A percentile compares a stretch with the other conserved stretches of the same genome.
phyloP scores from a whole-genome alignment of 257 asterid species.

The Cruciata laevipes region DNA sequence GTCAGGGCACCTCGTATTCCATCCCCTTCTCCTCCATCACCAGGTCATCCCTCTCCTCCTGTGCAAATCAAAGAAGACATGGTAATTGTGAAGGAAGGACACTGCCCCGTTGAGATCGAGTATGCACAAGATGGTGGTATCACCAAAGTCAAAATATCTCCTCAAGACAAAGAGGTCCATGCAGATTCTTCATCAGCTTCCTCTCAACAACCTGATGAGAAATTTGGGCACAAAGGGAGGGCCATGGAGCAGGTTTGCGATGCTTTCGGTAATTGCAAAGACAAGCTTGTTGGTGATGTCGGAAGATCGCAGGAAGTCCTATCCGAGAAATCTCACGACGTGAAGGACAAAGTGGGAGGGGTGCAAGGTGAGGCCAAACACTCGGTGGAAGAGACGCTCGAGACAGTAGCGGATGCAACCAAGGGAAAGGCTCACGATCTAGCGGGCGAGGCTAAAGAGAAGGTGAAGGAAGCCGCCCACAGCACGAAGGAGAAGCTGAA shows the following conservation, averaged over 20 bases:
- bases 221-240: constrained; percentile 3
- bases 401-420: no score
- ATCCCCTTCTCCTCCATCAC: no score
- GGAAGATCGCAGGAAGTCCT: constrained; percentile 22
- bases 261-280: constrained; percentile 35
- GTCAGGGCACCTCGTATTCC: no score
- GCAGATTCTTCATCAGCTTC: background rate
- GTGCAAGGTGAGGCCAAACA: constrained; percentile 26
- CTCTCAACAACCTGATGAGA: background rate
- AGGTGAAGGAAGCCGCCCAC: constrained; percentile 14
- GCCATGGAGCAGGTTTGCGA: constrained; percentile 31
- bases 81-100: no score
- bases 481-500: constrained; percentile 9
- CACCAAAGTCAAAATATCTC: constrained; percentile 14
- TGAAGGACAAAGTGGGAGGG: constrained; percentile 23
- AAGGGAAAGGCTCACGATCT: background rate
- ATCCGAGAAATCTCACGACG: constrained; percentile 22
- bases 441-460: background rate
- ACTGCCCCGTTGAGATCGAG: no score
- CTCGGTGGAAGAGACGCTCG: constrained; percentile 2
- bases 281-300: constrained; percentile 23
- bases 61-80: no score
- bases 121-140: no score
- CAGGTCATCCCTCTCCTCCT: no score
- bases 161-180: constrained; percentile 14